phyloP scores from a whole-genome alignment of 805 yeast species.

The Candida maesae region DNA sequence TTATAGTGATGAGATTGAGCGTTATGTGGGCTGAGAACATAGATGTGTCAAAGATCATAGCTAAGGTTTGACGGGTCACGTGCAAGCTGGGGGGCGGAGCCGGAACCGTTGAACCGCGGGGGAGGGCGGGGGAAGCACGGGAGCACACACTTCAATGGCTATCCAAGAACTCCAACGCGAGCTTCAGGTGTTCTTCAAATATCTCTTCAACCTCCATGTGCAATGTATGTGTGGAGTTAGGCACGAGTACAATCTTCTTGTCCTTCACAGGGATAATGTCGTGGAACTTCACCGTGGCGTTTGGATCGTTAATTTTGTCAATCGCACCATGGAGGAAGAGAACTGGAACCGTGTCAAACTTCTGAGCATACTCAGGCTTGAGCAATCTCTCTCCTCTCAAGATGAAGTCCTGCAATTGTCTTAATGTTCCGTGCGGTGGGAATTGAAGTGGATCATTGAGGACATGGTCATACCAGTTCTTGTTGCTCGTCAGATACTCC shows the following conservation, averaged over 20 bases:
- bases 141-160: conserved; percentile 2
- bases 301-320: conserved; percentile 59
- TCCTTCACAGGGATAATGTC: conserved; percentile 15
- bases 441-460: conserved; percentile 37
- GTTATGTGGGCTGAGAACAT: too few relatives aligned
- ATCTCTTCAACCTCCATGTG: conserved; percentile 43
- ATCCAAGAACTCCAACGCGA: conserved; percentile 38
- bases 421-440: conserved; percentile 51
- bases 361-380: conserved; percentile 31
- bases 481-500: conserved; percentile 52
- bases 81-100: too few relatives aligned
- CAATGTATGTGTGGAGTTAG: conserved; percentile 42
- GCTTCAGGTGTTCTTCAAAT: conserved; percentile 32
- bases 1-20: too few relatives aligned
- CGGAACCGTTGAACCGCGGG: too few relatives aligned
- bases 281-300: conserved; percentile 18
- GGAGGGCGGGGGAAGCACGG: too few relatives aligned
- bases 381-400: conserved; percentile 53
- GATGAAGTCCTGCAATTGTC: conserved; percentile 57
- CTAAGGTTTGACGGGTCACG: too few relatives aligned
- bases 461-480: conserved; percentile 43
- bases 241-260: conserved; percentile 19
- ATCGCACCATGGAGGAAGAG: conserved; percentile 57
- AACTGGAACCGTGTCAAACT: conserved; percentile 39
- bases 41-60: too few relatives aligned